phyloP scores from a whole-genome alignment of 257 asterid genomes.

The Plantago elongata region DNA sequence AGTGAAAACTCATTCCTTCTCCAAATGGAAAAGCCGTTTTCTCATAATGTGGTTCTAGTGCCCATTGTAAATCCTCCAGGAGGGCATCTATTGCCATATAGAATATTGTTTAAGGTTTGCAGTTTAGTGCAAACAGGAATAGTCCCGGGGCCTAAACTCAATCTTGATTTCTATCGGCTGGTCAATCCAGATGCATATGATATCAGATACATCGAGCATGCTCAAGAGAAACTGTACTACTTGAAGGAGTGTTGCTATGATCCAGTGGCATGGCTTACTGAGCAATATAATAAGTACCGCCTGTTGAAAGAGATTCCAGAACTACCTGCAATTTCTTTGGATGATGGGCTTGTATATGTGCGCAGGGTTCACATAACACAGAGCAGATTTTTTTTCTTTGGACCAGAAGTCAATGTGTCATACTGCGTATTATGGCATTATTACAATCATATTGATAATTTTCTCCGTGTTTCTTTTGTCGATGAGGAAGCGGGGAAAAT shows the following conservation, averaged over 20 bases:
- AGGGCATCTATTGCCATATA: conserved; percentile 44
- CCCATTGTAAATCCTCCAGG: conserved; percentile 62
- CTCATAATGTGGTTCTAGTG: conserved; percentile 38
- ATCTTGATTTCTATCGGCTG: conserved; percentile 37
- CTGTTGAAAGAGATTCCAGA: conserved; percentile 37
- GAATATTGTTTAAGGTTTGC: conserved; percentile 56
- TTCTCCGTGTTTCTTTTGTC: conserved; percentile 85
- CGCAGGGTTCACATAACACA: conserved; percentile 90
- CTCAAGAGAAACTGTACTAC: conserved; percentile 52
- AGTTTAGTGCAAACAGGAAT: conserved; percentile 75
- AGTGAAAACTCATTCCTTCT: conserved; percentile 31
- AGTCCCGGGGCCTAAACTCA: conserved; percentile 64
- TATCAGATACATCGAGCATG: conserved; percentile 50
- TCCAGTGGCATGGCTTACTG: conserved; percentile 58
- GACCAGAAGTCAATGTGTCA: conserved; percentile 78
- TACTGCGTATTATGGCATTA: conserved; percentile 77
- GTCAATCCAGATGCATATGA: conserved; percentile 39
- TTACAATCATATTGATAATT: conserved; percentile 45
- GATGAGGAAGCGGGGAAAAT: conserved; percentile 86
- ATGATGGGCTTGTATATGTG: conserved; percentile 70
- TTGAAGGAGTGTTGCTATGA: conserved; percentile 80
- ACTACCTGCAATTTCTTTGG: conserved; percentile 50
- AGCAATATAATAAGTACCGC: conserved; percentile 42
- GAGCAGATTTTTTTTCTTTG: conserved; percentile 62
- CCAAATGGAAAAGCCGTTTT: conserved; percentile 41